Conservation (phyloP, 2,329 filamentous ascomycete genomes). For the Parastagonospora nodorum region DNA sequence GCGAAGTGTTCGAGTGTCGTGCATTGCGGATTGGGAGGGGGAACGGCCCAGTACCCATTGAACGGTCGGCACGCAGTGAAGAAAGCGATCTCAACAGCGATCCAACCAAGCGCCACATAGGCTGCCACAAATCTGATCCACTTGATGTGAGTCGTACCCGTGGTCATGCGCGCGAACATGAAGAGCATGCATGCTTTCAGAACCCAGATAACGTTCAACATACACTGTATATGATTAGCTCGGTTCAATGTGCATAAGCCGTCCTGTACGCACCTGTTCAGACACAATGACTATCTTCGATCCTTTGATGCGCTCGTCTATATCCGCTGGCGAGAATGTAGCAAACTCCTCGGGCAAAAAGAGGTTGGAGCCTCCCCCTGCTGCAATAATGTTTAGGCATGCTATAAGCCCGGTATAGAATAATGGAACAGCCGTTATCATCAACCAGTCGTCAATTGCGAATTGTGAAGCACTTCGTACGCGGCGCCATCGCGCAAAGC, state of each 20-base stretch:
- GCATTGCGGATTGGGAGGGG: conserved; percentile 60
- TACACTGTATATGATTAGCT: conserved; percentile 59
- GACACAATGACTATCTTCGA: conserved; percentile 53
- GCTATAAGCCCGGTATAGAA: conserved; percentile 51
- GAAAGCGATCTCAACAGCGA: conserved; percentile 62
- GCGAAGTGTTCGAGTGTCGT: conserved; percentile 62
- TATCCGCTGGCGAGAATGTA: conserved; percentile 45
- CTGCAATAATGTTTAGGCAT: conserved; percentile 49
- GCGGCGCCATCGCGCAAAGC: conserved; percentile 34
- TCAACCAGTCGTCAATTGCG: conserved; percentile 37
- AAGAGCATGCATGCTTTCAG: conserved; percentile 63
- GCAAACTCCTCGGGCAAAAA: conserved; percentile 44
- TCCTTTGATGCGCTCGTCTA: conserved; percentile 50
- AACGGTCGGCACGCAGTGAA: conserved; percentile 61
- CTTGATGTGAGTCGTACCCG: conserved; percentile 51
- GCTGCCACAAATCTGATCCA: conserved; percentile 55
- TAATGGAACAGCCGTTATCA: conserved; percentile 30
- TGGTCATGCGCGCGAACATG: conserved; percentile 62
- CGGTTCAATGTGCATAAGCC: not conserved
- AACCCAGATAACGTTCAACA: conserved; percentile 63
- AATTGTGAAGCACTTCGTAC: conserved; percentile 23
- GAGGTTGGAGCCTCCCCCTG: conserved; percentile 52
- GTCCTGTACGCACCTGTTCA: conserved; percentile 44
- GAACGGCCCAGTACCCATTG: conserved; percentile 62
- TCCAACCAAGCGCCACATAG: conserved; percentile 56